Evolutionary conservation across 2,329 filamentous ascomycete species (phyloP).

Genomic region (Diaporthe vaccinii): DNA sequence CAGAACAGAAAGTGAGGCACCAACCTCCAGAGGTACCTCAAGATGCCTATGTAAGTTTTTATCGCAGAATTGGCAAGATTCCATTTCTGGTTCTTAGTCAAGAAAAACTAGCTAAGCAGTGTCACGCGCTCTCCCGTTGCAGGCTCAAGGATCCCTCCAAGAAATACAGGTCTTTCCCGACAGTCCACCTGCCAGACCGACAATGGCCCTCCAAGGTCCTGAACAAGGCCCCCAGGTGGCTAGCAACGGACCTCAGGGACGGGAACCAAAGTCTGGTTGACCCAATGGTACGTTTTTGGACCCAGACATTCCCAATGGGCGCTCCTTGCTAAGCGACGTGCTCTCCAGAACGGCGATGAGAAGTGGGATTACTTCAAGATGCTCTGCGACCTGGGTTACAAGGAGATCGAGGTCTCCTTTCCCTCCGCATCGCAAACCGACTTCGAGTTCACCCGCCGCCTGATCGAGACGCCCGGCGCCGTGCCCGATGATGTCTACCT

Average conservation of each 20-base stretch:
- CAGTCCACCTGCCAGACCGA: conserved; percentile 75
- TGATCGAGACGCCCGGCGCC: conserved; percentile 86
- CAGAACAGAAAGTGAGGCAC: conserved; percentile 12
- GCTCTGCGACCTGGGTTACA: conserved; percentile 92
- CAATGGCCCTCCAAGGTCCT: conserved; percentile 89
- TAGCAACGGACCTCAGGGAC: conserved; percentile 89
- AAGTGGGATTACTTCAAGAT: conserved; percentile 97
- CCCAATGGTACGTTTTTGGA: conserved; percentile 80
- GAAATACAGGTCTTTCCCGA: conserved; percentile 81
- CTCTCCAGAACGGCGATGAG: conserved; percentile 84
- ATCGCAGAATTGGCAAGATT: not conserved
- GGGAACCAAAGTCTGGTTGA: conserved; percentile 94
- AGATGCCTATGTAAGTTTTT: conserved; percentile 51
- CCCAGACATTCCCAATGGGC: not conserved
- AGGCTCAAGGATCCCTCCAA: conserved; percentile 82
- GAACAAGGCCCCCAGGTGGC: conserved; percentile 89
- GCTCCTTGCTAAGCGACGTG: not conserved
- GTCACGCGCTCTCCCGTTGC: conserved; percentile 10
- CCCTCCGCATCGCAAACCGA: conserved; percentile 95
- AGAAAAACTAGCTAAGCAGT: conserved; percentile 24
- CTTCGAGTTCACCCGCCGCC: conserved; percentile 91
- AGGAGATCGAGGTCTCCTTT: conserved; percentile 97
- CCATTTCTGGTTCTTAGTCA: not conserved
- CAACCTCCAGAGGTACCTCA: conserved; percentile 37
- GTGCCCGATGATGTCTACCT: conserved; percentile 92